A percentile compares a stretch with the other conserved stretches of the same genome.
Evolutionary conservation across 805 yeast genomes (phyloP).

Genomic region (Tetrapisispora arboricola): DNA sequence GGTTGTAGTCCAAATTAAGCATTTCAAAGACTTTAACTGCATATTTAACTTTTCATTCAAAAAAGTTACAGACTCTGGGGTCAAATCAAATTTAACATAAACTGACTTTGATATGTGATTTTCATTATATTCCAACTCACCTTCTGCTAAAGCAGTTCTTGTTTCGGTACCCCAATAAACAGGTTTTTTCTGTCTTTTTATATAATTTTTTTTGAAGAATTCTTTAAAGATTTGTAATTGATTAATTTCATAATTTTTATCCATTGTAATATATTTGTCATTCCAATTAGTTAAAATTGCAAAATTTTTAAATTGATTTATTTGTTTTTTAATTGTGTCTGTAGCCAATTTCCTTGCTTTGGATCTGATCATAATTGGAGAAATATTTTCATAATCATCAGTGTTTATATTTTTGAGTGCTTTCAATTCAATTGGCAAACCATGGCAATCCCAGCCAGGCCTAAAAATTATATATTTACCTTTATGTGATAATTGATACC

Average conservation of each 20-base stretch:
- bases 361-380: conserved; percentile 45
- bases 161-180: conserved; percentile 97
- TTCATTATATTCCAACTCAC: conserved; percentile 82
- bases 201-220: conserved; percentile 54
- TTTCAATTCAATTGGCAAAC: conserved; percentile 88
- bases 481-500: conserved; percentile 49
- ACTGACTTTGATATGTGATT: conserved; percentile 60
- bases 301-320: conserved; percentile 50
- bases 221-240: conserved; percentile 64
- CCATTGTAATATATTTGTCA: conserved; percentile 62
- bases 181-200: conserved; percentile 82
- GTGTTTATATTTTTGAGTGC: conserved; percentile 45
- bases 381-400: conserved; percentile 27
- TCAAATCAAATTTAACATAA: conserved; percentile 55
- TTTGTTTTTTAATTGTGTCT: conserved; percentile 55
- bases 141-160: conserved; percentile 89
- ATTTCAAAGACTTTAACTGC: conserved; percentile 10
- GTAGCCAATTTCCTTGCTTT: conserved; percentile 61
- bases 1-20: conserved; percentile 91
- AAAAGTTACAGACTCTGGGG: conserved; percentile 14
- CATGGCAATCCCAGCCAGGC: conserved; percentile 99
- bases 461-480: conserved; percentile 58
- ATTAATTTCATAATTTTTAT: conserved; percentile 56
- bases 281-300: conserved; percentile 82
- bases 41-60: conserved; percentile 5